Evolutionary conservation across 2,329 filamentous ascomycete species (phyloP), one percentile per base, ranked within the genome.

Genomic region (Chrysosporium keratinophilum): DNA sequence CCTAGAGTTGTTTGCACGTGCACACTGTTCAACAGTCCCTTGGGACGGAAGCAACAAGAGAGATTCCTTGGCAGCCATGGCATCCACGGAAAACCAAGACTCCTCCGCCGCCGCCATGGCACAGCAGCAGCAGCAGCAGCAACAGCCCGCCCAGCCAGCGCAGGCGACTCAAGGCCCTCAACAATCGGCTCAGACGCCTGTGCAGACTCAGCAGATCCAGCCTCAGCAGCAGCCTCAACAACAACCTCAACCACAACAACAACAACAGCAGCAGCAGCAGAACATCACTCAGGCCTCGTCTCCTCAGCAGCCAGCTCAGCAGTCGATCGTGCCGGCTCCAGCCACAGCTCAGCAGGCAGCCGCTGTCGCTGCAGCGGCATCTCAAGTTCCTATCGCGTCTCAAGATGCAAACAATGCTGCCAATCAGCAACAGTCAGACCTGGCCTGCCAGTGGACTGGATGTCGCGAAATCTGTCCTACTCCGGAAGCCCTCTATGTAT

Each of bases 401-500:
- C 28, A 54, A n/a, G 50, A 52, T 45, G 39, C 39, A 40, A 45
- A 57, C 41, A 50, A 50, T 50, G 56, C 64, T 57, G 48, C 57
- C 43, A 71, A 66, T 55, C 43, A 65, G 56, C 50, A 60, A 55
- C 49, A 58, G 23, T 61, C 64, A 33, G 72, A 74, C 51, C 69
- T 76, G 53, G 65, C 68, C 40, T 84, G 81, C 60, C 78, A 82
- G 69, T 84, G 81, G 81, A 74, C 77, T 60, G 77, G 75, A 59
- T 84, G 81, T 63, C 76, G 77, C 60, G 81, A 84, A 62, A 76
- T 79, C 59, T 76, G 73, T 60, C 69, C 78, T 35, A 77, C 75
- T 37, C 73, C 81, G 7, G 80, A 83, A 64, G 68, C 76, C 50
- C 79, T 84, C 63, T 84, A 84, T 67, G 81, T 83, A 76, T 72